phyloP scores from a whole-genome alignment of 176 grass and related monocot genomes.

The Urochloa ruziziensis region DNA sequence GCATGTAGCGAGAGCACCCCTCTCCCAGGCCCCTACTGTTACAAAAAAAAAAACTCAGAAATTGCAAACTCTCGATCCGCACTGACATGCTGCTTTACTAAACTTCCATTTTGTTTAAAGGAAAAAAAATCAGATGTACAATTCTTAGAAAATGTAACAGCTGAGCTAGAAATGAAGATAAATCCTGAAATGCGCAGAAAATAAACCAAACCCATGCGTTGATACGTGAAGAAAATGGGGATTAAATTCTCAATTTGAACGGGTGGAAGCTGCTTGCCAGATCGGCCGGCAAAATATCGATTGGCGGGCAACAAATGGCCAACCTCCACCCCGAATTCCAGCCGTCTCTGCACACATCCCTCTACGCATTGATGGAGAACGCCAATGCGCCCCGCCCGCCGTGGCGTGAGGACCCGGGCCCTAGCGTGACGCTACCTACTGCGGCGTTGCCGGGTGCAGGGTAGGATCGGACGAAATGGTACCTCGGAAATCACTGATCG shows the following conservation, averaged over 20 bases:
- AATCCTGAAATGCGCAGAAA: neutral
- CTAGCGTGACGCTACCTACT: neutral
- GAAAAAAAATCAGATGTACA: neutral
- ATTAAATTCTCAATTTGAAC: neutral
- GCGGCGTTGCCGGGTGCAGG: neutral
- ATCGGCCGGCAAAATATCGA: neutral
- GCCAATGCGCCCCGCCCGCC: neutral
- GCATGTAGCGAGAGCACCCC: neutral
- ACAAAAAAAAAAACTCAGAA: neutral
- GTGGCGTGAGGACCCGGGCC: neutral
- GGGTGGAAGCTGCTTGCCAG: neutral
- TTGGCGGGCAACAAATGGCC: neutral
- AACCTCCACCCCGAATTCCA: neutral
- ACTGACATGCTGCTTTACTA: neutral
- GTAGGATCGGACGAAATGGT: neutral
- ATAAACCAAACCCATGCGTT: neutral
- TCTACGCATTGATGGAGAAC: neutral
- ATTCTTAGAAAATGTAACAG: neutral
- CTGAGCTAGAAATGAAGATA: neutral
- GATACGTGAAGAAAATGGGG: neutral
- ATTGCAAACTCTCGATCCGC: neutral
- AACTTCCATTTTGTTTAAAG: neutral
- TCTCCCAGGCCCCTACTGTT: neutral
- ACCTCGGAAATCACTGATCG: constrained; percentile 4
- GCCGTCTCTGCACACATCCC: neutral